Percentiles rank a stretch among this genome's conserved stretches.
These are phyloP conservation scores for Moniliophthora roreri DNA, from an alignment of 1,284 basidiomycete species.

Conservation along the genomic window DNA sequence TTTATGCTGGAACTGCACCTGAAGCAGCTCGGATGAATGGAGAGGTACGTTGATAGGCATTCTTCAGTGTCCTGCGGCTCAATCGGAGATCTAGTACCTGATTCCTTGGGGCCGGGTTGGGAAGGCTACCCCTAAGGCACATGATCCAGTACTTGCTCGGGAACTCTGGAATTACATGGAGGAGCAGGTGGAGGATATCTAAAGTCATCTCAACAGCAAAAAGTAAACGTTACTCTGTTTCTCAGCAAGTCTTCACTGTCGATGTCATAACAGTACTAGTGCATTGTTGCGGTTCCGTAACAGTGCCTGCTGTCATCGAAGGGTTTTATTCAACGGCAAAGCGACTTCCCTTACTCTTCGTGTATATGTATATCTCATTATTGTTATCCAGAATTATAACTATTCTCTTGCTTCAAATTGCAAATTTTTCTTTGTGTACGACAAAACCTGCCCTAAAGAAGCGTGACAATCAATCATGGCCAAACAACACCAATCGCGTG, in stretches of 20 bases:
- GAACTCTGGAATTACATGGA: constrained; percentile 32
- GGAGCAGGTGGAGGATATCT: constrained; percentile 21
- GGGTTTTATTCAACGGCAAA: too few relatives aligned
- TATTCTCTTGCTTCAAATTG: too few relatives aligned
- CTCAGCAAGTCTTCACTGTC: too few relatives aligned
- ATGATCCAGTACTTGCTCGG: constrained; percentile 21
- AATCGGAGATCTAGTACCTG: constrained; percentile 19
- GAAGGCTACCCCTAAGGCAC: constrained; percentile 13
- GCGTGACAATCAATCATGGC: not conserved
- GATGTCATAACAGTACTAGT: too few relatives aligned
- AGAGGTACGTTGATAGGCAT: constrained; percentile 15
- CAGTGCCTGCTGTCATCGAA: too few relatives aligned
- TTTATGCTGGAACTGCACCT: constrained; percentile 18
- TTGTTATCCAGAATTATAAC: too few relatives aligned
- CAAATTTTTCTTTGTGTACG: too few relatives aligned
- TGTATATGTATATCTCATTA: too few relatives aligned
- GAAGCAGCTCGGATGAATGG: constrained; percentile 19
- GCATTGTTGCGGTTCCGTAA: too few relatives aligned
- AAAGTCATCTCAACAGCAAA: not conserved
- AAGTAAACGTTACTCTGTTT: too few relatives aligned
- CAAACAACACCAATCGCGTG: not conserved
- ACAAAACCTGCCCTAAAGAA: too few relatives aligned
- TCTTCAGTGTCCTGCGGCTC: not conserved
- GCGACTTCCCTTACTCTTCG: too few relatives aligned
- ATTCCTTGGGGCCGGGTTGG: constrained; percentile 28